Evolutionary conservation across 805 yeast genomes (phyloP), one percentile per base, ranked within the genome.

Genomic region (Tetrapisispora phaffii): DNA sequence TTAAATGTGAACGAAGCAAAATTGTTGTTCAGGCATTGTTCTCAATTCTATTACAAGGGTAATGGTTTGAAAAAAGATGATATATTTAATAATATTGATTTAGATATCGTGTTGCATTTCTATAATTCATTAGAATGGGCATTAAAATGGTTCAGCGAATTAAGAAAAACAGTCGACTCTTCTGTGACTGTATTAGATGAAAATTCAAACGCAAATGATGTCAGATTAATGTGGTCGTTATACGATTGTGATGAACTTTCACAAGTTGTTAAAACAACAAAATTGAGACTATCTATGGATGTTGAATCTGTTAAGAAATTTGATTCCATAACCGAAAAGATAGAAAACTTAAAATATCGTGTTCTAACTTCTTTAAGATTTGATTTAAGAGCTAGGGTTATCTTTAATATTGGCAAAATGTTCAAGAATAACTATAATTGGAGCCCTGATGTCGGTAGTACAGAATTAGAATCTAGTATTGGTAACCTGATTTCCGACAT

Each of bases 41-140:
- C 52, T 8, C 45, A 58, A 10, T 58, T 69, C 15, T 66, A 64
- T 42, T 50, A 57, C 4, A 53, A 44, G 17, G 53, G 48, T 7
- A 49, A 49, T 9, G 49, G 53, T 10, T 41, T 76, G 9, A 62
- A 64, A 6, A 72, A 73, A 42, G 72, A 72, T 21, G 85, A 80
- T 49, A 56, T 77, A 13, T 65, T 84, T 37, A 85, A 78, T 48
- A 58, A 67, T 16, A 72, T 72, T 13, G 68, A 76, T 13, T 70
- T 80, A 50, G 71, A 71, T 40, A 70, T 73, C 19, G 67, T 80
- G 3, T 67, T 80, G 12, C 65, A 77, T 44, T 65, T 85, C 37
- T 65, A 79, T 17, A 68, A 75, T 13, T 74, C 83, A 4, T 51
- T 81, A 1, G 64, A 70, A 16, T 77, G 87, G 79, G 65, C 80